Evolutionary conservation across 257 asterid genomes (phyloP), one percentile per base, ranked within the genome.

Genomic region (Plantago ovata): DNA sequence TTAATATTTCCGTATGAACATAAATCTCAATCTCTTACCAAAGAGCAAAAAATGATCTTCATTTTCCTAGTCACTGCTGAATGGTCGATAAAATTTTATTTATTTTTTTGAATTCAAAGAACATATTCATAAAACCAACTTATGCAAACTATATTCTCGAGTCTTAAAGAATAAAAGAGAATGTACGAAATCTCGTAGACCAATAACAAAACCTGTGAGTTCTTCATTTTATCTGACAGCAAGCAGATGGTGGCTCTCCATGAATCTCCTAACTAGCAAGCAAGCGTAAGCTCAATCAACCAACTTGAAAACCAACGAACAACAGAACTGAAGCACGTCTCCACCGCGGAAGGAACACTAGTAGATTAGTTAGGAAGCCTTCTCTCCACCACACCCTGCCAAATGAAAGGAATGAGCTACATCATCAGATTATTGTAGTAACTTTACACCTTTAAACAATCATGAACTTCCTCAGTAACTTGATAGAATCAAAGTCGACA

Each of bases 171-270:
- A 39, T 19, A 2, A 56, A 38, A 19, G 7, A 56, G 43, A 21
- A 55, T 12, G 40, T 10, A 38, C n/a, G 28, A 55, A 36, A 64
- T 62, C 21, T 38, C 33, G 54, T 32, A 56, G 36, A 45, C 24
- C 40, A 28, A 8, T 28, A 28, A 2, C 36, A 28, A 38, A 53
- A 80, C 81, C 86, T 77, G 73, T 53, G 49, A 3, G 65, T 72
- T 74, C 81, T 61, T 77, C 86, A 80, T 80, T 59, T 74, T 72
- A 80, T 72, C 75, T 74, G 64, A 48, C 53, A 43, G 74, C 70
- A 58, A 53, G 69, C 68, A 51, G 79, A 63, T 51, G 36, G 59
- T 15, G 58, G 46, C 59, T 61, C 74, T 69, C 79, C 86, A 80
- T 77, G 66, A 63, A 70, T 58, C 68, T 69, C 60, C 21, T 18